Conservation (phyloP, 1,284 basidiomycete genomes). For the Trichosporon coremiiforme region DNA sequence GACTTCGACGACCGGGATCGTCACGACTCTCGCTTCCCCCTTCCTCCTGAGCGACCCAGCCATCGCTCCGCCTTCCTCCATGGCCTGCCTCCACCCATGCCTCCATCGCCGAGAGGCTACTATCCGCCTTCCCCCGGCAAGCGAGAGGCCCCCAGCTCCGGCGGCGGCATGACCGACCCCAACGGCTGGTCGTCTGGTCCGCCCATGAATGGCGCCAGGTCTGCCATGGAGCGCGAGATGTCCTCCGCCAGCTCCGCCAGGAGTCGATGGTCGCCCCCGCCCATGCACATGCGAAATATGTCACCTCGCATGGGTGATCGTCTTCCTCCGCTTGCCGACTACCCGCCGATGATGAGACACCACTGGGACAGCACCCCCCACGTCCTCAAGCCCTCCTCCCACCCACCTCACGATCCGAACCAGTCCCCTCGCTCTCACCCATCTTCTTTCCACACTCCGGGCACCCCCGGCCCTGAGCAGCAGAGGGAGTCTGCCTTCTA, state of each 20-base stretch:
- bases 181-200: constrained; percentile 27
- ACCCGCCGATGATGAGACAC: constrained; percentile 11
- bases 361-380: constrained; percentile 17
- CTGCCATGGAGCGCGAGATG: constrained; percentile 26
- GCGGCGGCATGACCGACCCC: constrained; percentile 33
- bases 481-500: background rate
- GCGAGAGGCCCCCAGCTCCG: constrained; percentile 23
- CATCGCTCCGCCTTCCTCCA: constrained; percentile 30
- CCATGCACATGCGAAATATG: constrained; percentile 21
- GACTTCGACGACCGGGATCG: constrained; percentile 24
- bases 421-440: background rate
- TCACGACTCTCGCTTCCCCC: constrained; percentile 23
- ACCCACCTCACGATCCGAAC: background rate
- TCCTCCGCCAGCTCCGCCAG: constrained; percentile 9
- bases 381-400: constrained; percentile 26
- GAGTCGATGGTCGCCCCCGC: constrained; percentile 25
- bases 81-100: constrained; percentile 32
- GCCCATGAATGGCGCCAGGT: constrained; percentile 14
- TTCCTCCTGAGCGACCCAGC: constrained; percentile 17
- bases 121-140: constrained; percentile 29
- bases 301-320: constrained; percentile 27
- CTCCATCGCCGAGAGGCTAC: constrained; percentile 23
- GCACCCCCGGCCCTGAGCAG: background rate
- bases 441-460: background rate
- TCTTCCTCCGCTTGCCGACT: constrained; percentile 34